phyloP scores from a whole-genome alignment of 148 eudicot species.

The Cornus controversa region DNA sequence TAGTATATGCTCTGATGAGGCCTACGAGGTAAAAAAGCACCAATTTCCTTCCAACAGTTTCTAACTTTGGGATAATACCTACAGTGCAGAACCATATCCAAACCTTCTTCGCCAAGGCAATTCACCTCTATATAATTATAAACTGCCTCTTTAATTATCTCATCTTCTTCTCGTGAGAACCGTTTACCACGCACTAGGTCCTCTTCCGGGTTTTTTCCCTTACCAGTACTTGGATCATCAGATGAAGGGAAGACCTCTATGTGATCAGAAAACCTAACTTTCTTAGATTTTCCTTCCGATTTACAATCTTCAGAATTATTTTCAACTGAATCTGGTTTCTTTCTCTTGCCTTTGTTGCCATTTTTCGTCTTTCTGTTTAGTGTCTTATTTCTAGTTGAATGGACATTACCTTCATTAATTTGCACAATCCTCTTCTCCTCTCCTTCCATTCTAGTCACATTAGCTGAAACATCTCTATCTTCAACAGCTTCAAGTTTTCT shows the following conservation, averaged over 20 bases:
- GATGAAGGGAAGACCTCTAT: constrained; percentile 25
- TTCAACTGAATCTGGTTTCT: neutral
- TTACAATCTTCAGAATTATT: constrained; percentile 9
- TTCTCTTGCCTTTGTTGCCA: neutral
- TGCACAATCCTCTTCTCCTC: too few species aligned
- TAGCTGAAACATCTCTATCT: too few species aligned
- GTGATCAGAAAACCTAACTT: constrained; percentile 28
- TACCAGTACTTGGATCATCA: neutral
- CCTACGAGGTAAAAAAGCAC: constrained; percentile 32
- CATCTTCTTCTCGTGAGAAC: constrained; percentile 43
- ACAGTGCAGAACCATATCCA: constrained; percentile 37
- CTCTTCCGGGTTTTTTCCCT: neutral
- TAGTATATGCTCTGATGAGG: constrained; percentile 19
- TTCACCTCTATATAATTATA: constrained; percentile 28
- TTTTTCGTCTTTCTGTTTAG: neutral
- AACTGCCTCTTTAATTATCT: constrained; percentile 33
- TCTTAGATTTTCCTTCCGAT: constrained; percentile 19
- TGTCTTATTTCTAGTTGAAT: neutral
- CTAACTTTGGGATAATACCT: constrained; percentile 16
- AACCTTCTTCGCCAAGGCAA: constrained; percentile 35
- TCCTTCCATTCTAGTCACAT: too few species aligned
- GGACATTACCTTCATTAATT: neutral
- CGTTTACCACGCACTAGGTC: constrained; percentile 36
- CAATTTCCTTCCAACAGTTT: constrained; percentile 38
- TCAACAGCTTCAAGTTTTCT: constrained; percentile 8